Percentiles rank a stretch among this genome's conserved stretches.
phyloP scores from a whole-genome alignment of 2,329 filamentous ascomycete genomes.

The Pyrenophora seminiperda region DNA sequence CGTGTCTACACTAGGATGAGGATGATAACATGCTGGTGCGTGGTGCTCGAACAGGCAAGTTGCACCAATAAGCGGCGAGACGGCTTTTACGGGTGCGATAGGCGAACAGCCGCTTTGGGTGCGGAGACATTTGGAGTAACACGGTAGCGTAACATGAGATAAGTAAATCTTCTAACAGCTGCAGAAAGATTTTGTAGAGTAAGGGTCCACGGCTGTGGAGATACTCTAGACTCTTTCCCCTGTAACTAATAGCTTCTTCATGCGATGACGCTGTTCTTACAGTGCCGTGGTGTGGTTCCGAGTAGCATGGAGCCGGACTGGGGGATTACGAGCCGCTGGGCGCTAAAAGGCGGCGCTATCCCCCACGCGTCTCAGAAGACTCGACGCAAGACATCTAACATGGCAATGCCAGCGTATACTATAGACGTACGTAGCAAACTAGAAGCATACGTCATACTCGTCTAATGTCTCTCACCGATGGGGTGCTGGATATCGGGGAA shows the following conservation, averaged over 20 bases:
- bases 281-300: neutral
- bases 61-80: constrained; percentile 14
- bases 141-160: constrained; percentile 20
- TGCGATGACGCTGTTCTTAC: neutral
- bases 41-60: constrained; percentile 13
- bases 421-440: too few species aligned
- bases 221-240: neutral
- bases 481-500: neutral
- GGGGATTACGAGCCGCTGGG: constrained; percentile 9
- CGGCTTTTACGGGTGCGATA: constrained; percentile 10
- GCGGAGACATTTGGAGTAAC: constrained; percentile 11
- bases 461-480: too few species aligned
- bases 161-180: neutral
- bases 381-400: neutral
- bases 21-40: constrained; percentile 10
- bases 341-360: constrained; percentile 7
- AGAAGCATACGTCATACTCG: too few species aligned
- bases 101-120: constrained; percentile 7
- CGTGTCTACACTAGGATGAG: neutral
- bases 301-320: neutral
- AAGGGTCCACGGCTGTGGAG: too few species aligned
- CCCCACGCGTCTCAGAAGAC: constrained; percentile 11
- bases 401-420: too few species aligned
- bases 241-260: neutral
- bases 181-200: neutral